Evolutionary conservation across 164 flowering plant genomes (phyloP).

Genomic region (Magnolia sinica): DNA sequence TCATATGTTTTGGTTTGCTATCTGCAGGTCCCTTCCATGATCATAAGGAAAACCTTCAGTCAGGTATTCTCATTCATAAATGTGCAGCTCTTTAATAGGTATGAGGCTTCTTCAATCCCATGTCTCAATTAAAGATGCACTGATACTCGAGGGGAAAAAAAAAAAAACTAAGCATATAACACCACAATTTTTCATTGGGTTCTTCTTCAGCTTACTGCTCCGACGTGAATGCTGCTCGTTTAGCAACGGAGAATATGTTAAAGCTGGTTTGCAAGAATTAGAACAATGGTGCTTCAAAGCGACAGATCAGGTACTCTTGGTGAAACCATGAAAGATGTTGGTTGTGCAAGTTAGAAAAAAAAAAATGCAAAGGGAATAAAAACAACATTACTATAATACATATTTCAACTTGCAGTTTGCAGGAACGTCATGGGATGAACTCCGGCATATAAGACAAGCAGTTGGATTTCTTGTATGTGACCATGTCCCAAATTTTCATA

Average conservation of each 20-base stretch:
- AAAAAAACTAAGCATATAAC: not conserved
- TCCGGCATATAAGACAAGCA: conserved; percentile 74
- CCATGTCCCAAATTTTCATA: not conserved
- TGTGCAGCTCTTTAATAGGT: conserved; percentile 84
- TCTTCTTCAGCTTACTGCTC: conserved; percentile 52
- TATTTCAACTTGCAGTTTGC: conserved; percentile 40
- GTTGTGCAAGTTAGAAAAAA: not conserved
- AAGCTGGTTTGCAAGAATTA: conserved; percentile 70
- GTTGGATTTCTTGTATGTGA: conserved; percentile 64
- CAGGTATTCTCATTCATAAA: conserved; percentile 80
- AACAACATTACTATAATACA: not conserved
- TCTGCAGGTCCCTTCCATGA: conserved; percentile 62
- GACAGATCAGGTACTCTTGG: conserved; percentile 43
- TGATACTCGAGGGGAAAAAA: not conserved
- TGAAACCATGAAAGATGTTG: not conserved
- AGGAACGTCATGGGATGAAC: conserved; percentile 74
- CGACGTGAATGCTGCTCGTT: conserved; percentile 90
- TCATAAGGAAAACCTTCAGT: conserved; percentile 59
- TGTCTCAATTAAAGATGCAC: not conserved
- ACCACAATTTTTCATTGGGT: not conserved
- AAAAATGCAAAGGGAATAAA: not conserved
- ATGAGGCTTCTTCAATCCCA: conserved; percentile 1
- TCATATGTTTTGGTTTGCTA: not conserved
- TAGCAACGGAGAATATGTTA: conserved; percentile 82
- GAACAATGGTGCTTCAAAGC: conserved; percentile 75